Percentiles rank a stretch among this genome's conserved stretches.
Conservation (phyloP, 148 eudicot genomes). For the Oxyria digyna region DNA sequence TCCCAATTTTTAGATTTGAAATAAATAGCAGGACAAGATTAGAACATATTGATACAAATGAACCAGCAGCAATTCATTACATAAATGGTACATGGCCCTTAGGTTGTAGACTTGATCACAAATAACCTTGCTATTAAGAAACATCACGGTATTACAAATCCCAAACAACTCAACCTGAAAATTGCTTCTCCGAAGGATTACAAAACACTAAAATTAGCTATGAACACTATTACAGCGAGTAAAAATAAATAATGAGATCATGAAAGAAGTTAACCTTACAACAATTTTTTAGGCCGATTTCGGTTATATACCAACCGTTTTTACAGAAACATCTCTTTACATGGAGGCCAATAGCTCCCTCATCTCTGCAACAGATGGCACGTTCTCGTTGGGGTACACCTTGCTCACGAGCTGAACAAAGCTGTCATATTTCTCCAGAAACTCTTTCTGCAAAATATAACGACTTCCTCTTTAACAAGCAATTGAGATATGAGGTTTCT, state of each 20-base stretch:
- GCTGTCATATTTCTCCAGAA: conserved; percentile 85
- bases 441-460: conserved; percentile 59
- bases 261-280: background rate
- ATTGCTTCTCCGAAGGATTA: background rate
- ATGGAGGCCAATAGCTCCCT: conserved; percentile 69
- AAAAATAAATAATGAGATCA: background rate
- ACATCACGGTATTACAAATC: background rate
- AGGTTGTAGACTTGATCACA: background rate
- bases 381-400: conserved; percentile 62
- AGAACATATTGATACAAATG: background rate
- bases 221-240: background rate
- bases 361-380: conserved; percentile 77
- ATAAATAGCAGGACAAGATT: background rate
- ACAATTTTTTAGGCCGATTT: background rate
- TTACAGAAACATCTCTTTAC: conserved; percentile 16
- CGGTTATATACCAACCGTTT: background rate
- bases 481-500: background rate
- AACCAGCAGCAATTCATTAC: background rate
- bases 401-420: conserved; percentile 80
- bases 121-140: background rate
- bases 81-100: background rate
- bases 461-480: background rate
- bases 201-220: background rate
- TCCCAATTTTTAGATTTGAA: background rate
- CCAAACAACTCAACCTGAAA: background rate